Conservation (phyloP, 2,329 filamentous ascomycete genomes). For the Cladobotryum protrusum region DNA sequence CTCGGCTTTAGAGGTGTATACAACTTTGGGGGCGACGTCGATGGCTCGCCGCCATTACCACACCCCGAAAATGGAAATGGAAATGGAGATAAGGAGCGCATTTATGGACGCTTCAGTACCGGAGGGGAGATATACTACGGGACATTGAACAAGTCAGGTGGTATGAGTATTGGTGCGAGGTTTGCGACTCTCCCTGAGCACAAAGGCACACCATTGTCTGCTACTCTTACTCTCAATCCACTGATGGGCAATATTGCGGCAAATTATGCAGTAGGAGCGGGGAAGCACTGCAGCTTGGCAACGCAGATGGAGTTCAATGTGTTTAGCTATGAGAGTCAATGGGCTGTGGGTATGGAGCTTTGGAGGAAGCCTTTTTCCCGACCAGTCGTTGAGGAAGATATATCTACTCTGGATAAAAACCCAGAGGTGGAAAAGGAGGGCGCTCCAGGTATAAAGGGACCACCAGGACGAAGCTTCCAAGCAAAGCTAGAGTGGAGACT, state of each 20-base stretch:
- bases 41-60: background rate
- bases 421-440: background rate
- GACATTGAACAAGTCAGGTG: constrained; percentile 86
- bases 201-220: constrained; percentile 83
- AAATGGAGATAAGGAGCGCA: constrained; percentile 47
- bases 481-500: constrained; percentile 48
- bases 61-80: constrained; percentile 17
- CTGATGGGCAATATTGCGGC: constrained; percentile 90
- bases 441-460: background rate
- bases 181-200: constrained; percentile 82
- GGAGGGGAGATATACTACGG: constrained; percentile 96
- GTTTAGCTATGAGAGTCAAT: constrained; percentile 94
- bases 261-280: constrained; percentile 86
- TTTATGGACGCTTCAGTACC: constrained; percentile 78
- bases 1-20: constrained; percentile 85
- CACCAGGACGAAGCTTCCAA: constrained; percentile 37
- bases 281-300: constrained; percentile 74
- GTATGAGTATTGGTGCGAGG: constrained; percentile 78
- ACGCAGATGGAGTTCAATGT: constrained; percentile 96
- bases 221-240: constrained; percentile 88
- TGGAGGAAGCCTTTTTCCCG: constrained; percentile 62
- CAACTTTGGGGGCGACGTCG: constrained; percentile 78
- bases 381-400: constrained; percentile 30
- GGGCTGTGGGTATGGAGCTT: constrained; percentile 85
- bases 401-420: background rate